Evolutionary conservation across 192 early-diverging fungal genomes (phyloP).

Genomic region (Diversispora epigaea): DNA sequence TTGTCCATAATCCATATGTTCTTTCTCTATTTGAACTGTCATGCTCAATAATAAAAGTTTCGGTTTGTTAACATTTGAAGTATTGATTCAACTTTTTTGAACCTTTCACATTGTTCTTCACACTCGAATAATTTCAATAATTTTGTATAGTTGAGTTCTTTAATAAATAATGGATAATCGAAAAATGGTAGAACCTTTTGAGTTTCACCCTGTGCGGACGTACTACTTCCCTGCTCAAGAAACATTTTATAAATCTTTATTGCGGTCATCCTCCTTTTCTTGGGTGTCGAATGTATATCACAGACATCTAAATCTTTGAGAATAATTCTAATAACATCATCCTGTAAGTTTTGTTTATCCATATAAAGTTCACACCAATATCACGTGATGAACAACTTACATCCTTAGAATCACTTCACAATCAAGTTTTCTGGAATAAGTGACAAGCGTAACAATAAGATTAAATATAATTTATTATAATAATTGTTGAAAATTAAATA

Average conservation of each 20-base stretch:
- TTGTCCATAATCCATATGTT: too few relatives aligned
- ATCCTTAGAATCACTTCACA: too few relatives aligned
- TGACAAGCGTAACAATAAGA: too few relatives aligned
- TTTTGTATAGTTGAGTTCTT: slow-evolving; percentile 28
- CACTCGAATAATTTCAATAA: neutral
- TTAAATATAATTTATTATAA: too few relatives aligned
- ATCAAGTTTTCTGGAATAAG: too few relatives aligned
- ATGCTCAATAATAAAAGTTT: slow-evolving; percentile 22
- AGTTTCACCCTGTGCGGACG: neutral
- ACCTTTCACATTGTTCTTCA: too few relatives aligned
- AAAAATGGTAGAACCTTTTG: slow-evolving; percentile 8
- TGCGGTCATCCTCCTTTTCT: neutral
- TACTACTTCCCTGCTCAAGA: neutral
- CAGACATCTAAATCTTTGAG: slow-evolving; percentile 11
- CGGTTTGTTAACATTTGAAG: slow-evolving; percentile 23
- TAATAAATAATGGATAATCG: slow-evolving; percentile 8
- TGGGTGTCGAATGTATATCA: slow-evolving; percentile 27
- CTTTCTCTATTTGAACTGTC: too few relatives aligned
- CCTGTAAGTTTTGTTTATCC: too few relatives aligned
- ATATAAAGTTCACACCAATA: too few relatives aligned
- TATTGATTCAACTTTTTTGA: neutral
- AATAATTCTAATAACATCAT: slow-evolving; percentile 5
- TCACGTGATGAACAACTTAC: too few relatives aligned
- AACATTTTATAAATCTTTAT: slow-evolving; percentile 20
- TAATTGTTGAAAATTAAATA: too few relatives aligned